These are phyloP conservation scores for Rhodotorula sphaerocarpa DNA, from an alignment of 768 basidiomycete species.

Conservation along the genomic window DNA sequence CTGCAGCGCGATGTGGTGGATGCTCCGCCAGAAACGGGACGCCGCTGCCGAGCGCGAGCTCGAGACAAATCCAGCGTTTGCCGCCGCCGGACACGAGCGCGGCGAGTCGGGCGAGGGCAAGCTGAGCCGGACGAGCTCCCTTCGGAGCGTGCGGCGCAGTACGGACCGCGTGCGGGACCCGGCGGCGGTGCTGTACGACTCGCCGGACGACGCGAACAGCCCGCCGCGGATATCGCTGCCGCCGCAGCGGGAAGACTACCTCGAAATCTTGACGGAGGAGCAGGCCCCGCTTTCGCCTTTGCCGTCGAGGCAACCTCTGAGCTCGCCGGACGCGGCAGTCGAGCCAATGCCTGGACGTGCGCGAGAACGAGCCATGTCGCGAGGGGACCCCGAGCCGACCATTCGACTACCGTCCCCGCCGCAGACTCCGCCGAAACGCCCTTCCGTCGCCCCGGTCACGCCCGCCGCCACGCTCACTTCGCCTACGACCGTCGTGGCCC, in stretches of 20 bases:
- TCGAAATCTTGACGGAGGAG: neutral
- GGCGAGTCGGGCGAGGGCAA: neutral
- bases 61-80: slow-evolving; percentile 32
- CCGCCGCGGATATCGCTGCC: no score
- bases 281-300: neutral
- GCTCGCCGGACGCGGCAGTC: no score
- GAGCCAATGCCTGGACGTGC: neutral
- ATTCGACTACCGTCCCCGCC: neutral
- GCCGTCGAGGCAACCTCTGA: no score
- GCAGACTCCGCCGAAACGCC: neutral
- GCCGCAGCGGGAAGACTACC: neutral
- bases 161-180: neutral
- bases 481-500: neutral
- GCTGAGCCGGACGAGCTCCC: neutral
- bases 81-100: neutral
- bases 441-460: neutral
- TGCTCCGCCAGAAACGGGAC: slow-evolving; percentile 71
- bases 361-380: neutral
- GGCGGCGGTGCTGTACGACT: neutral
- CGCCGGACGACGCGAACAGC: neutral
- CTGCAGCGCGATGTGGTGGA: slow-evolving; percentile 91
- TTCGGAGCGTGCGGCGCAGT: neutral
- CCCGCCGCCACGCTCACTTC: neutral
- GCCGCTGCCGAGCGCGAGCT: slow-evolving; percentile 43
- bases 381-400: neutral